These are phyloP conservation scores for Claviceps africana DNA, from an alignment of 2,329 filamentous ascomycete species.

Conservation along the genomic window DNA sequence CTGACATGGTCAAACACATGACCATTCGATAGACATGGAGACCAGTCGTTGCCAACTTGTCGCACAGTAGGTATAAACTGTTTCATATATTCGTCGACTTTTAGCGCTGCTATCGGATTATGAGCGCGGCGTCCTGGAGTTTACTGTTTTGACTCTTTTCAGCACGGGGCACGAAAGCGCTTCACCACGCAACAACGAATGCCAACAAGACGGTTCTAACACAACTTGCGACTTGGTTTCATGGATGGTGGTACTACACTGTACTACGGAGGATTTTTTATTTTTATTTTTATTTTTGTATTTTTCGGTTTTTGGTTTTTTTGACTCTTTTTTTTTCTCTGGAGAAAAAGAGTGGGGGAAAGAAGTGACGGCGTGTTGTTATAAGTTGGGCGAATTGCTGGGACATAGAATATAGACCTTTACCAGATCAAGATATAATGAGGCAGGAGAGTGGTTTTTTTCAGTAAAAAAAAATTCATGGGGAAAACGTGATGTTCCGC, in stretches of 20 bases:
- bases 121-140: constrained; percentile 40
- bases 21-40: constrained; percentile 57
- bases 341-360: not conserved
- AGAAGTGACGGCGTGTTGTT: not conserved
- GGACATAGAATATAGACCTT: not conserved
- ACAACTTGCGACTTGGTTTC: constrained; percentile 13
- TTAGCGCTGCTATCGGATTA: constrained; percentile 9
- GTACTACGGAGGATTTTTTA: not conserved
- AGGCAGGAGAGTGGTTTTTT: not conserved
- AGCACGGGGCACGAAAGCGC: constrained; percentile 36
- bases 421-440: not conserved
- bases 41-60: constrained; percentile 10
- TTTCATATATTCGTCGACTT: constrained; percentile 29
- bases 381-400: not conserved
- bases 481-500: not conserved
- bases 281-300: no score
- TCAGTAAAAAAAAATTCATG: no score
- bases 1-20: constrained; percentile 86
- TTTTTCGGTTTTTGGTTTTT: not conserved
- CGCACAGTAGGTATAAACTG: constrained; percentile 33
- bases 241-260: not conserved
- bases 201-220: constrained; percentile 18
- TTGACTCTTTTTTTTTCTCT: not conserved
- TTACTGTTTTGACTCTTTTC: constrained; percentile 19
- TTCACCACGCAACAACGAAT: constrained; percentile 27